These are phyloP conservation scores for Hyparrhenia diplandra DNA, from an alignment of 176 grass and related monocot genomes.

Conservation along the genomic window DNA sequence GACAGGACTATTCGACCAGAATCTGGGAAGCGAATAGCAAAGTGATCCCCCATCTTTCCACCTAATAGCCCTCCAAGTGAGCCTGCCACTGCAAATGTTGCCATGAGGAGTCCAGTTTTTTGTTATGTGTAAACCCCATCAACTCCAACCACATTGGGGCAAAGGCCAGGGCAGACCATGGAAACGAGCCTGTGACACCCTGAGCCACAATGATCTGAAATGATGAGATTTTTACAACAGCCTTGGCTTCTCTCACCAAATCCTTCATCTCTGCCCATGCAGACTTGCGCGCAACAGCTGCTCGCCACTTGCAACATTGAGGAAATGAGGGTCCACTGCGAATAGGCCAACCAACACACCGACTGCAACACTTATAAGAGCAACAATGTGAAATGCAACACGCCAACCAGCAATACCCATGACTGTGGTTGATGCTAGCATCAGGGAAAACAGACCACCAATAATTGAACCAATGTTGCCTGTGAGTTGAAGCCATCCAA, in stretches of 20 bases:
- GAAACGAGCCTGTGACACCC: slow-evolving; percentile 83
- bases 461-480: slow-evolving; percentile 72
- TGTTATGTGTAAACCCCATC: slow-evolving; percentile 55
- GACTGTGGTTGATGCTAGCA: slow-evolving; percentile 62
- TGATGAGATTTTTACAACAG: slow-evolving; percentile 63
- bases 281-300: slow-evolving; percentile 20
- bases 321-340: slow-evolving; percentile 67
- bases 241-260: slow-evolving; percentile 51
- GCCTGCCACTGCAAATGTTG: slow-evolving; percentile 46
- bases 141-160: slow-evolving; percentile 87
- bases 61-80: slow-evolving; percentile 69
- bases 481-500: slow-evolving; percentile 87
- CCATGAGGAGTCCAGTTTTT: slow-evolving; percentile 52
- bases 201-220: slow-evolving; percentile 96
- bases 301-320: background rate
- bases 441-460: slow-evolving; percentile 56
- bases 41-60: slow-evolving; percentile 72
- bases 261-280: slow-evolving; percentile 52
- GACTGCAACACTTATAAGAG: slow-evolving; percentile 54
- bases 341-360: slow-evolving; percentile 57
- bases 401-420: slow-evolving; percentile 72
- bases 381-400: slow-evolving; percentile 69
- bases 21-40: slow-evolving; percentile 55
- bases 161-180: slow-evolving; percentile 77
- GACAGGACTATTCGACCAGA: slow-evolving; percentile 66